These are phyloP conservation scores for Trametes cinnabarina DNA, from an alignment of 768 basidiomycete genomes.

Conservation along the genomic window DNA sequence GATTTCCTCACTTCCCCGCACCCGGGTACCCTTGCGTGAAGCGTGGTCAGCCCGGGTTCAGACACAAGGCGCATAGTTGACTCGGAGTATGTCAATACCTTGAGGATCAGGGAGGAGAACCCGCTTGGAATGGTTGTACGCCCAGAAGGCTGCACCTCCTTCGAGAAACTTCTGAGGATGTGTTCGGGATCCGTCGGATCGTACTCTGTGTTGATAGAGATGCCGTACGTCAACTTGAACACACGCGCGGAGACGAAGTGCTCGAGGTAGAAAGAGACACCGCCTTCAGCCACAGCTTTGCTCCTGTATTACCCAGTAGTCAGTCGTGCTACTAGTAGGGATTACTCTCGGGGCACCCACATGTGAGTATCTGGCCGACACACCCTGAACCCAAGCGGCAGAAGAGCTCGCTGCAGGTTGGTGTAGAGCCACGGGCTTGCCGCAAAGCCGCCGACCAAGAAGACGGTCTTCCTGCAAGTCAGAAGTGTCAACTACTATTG, in stretches of 20 bases:
- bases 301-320: constrained; percentile 34
- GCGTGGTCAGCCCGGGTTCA: no score
- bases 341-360: no score
- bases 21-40: constrained; percentile 6
- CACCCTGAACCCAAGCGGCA: constrained; percentile 51
- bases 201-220: constrained; percentile 37
- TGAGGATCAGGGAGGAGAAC: constrained; percentile 13
- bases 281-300: constrained; percentile 57
- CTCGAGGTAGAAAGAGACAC: constrained; percentile 42
- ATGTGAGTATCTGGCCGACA: constrained; percentile 78
- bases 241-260: constrained; percentile 49
- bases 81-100: constrained; percentile 2
- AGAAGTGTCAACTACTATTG: no score
- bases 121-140: constrained; percentile 1
- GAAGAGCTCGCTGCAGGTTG: constrained; percentile 65
- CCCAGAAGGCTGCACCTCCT: constrained; percentile 33
- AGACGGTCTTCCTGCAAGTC: no score
- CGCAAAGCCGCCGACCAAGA: constrained; percentile 80
- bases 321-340: no score
- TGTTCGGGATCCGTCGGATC: constrained; percentile 42
- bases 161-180: constrained; percentile 31
- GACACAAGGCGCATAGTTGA: no score
- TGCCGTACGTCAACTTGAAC: constrained; percentile 49
- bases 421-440: constrained; percentile 77
- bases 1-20: constrained; percentile 1